phyloP scores from a whole-genome alignment of 768 basidiomycete species.

The Rubroboletus satanas region DNA sequence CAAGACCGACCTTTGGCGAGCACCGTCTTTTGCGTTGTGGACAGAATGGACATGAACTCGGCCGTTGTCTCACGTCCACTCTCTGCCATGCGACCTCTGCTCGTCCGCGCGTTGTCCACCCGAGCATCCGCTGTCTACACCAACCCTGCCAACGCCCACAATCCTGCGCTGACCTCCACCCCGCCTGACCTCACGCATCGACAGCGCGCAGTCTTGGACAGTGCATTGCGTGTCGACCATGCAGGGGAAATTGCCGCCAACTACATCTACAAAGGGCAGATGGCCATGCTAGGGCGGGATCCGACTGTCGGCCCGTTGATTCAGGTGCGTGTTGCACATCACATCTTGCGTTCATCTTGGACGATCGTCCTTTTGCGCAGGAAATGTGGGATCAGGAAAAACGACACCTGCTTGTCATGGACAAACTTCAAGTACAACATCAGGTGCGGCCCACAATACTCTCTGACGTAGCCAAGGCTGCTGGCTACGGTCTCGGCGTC shows the following conservation, averaged over 20 bases:
- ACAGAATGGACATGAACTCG: conserved; percentile 22
- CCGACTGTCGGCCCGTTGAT: conserved; percentile 57
- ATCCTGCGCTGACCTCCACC: conserved; percentile 49
- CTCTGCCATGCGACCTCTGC: conserved; percentile 10
- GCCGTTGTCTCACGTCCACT: conserved; percentile 4
- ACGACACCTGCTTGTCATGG: conserved; percentile 84
- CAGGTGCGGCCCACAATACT: conserved; percentile 78
- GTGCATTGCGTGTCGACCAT: conserved; percentile 86
- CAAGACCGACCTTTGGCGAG: conserved; percentile 37
- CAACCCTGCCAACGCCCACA: conserved; percentile 32
- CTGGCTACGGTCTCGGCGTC: conserved; percentile 84
- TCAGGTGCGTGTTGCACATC: conserved; percentile 48
- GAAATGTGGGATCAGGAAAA: conserved; percentile 98
- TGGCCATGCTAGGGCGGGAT: conserved; percentile 65
- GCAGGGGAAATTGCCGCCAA: conserved; percentile 96
- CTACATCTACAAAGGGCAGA: conserved; percentile 90
- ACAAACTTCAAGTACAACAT: conserved; percentile 81
- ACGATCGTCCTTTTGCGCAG: conserved; percentile 38
- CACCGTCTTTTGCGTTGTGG: conserved; percentile 28
- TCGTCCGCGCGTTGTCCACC: conserved; percentile 20
- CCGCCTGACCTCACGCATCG: conserved; percentile 47
- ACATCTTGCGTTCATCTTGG: not conserved
- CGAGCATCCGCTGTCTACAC: conserved; percentile 50
- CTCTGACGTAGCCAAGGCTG: conserved; percentile 79
- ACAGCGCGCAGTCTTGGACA: conserved; percentile 53